Base-by-base conservation (phyloP, 805 yeast species). In the Clavispora santaluciae region DNA sequence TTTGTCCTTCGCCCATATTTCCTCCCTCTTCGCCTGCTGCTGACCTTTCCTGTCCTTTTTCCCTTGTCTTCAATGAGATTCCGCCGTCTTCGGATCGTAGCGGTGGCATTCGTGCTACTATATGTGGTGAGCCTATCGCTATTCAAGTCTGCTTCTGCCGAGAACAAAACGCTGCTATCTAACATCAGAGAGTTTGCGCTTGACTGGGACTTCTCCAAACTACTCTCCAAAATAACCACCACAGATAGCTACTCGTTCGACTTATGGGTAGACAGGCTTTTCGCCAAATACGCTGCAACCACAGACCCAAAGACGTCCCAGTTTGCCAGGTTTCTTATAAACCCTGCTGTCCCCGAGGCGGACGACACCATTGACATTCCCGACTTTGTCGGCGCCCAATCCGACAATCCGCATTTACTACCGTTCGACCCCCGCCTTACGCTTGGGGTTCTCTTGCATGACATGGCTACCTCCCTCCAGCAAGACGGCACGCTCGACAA, bases 181-280 rank as follows among this genome's bases (percentile, higher is more conserved):
- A 12, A 4, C 31, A 15, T 28, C 20, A 5, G 12, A 28, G 31
- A 28, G 6, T 18, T 8, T 6, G 18, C 31, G 20, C 20, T 9
- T 3, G 31, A 15, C 12, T 28, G 31, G 31, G 31, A 28, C 9
- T 28, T 28, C 12, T 28, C 31, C 31, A 15, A 6, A 18, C 8
- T 28, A 12, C 10, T 28, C 31, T 28, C 31, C 16, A 28, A 28
- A 7, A 16, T 28, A 10, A 15, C 4, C 4, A 15, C 20, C 12
- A 11, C 22, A 6, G 38, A 36, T 10, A 12, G 38, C 23, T 43
- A 43, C 31, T 35, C 41, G 22, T 43, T 48, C 28, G 39, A 48
- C 33, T 7, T 11, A 6, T 46, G 50, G 50, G 43, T 39, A 9
- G 40, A 46, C 18, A 34, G 33, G 11, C 29, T 47, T 12, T 40